phyloP scores from a whole-genome alignment of 768 basidiomycete species.

The Termitomyces sp. region DNA sequence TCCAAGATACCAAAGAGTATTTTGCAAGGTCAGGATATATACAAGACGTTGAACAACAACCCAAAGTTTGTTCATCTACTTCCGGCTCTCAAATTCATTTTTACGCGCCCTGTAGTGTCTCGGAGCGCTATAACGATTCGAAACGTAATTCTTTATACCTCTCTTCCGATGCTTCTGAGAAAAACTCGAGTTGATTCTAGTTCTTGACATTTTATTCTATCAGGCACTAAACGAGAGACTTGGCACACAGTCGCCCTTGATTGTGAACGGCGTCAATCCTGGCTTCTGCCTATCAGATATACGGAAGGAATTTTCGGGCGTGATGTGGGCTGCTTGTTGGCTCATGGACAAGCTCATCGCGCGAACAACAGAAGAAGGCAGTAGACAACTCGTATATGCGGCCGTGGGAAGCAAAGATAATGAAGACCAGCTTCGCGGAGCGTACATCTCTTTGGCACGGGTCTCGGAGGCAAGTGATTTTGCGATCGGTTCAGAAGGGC shows the following conservation, averaged over 20 bases:
- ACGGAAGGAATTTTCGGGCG: constrained; percentile 16
- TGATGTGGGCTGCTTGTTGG: constrained; percentile 10
- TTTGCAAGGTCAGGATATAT: constrained; percentile 10
- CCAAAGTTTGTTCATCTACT: constrained; percentile 1
- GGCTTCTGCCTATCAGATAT: constrained; percentile 36
- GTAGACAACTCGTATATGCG: constrained; percentile 12
- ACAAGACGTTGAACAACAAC: constrained; percentile 24
- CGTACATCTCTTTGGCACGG: constrained; percentile 7
- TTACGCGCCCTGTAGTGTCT: not conserved
- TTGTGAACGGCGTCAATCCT: constrained; percentile 33
- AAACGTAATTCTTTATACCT: constrained; percentile 23
- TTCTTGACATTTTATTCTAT: constrained; percentile 33
- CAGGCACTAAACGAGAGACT: constrained; percentile 29
- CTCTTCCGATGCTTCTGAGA: not conserved
- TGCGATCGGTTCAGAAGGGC: constrained; percentile 4
- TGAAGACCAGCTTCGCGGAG: constrained; percentile 10
- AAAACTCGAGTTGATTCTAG: constrained; percentile 14
- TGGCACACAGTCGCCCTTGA: constrained; percentile 17
- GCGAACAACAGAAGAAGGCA: constrained; percentile 13
- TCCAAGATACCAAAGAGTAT: constrained; percentile 17
- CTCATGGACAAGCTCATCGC: constrained; percentile 27
- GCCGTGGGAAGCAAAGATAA: constrained; percentile 8
- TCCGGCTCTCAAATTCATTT: not conserved
- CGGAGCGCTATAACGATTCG: constrained; percentile 23
- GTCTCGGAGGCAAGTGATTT: constrained; percentile 12